Percentiles rank a stretch among this genome's conserved stretches.
Evolutionary conservation across 2,329 filamentous ascomycete species (phyloP).

Genomic region (Talaromyces albobiverticillius): DNA sequence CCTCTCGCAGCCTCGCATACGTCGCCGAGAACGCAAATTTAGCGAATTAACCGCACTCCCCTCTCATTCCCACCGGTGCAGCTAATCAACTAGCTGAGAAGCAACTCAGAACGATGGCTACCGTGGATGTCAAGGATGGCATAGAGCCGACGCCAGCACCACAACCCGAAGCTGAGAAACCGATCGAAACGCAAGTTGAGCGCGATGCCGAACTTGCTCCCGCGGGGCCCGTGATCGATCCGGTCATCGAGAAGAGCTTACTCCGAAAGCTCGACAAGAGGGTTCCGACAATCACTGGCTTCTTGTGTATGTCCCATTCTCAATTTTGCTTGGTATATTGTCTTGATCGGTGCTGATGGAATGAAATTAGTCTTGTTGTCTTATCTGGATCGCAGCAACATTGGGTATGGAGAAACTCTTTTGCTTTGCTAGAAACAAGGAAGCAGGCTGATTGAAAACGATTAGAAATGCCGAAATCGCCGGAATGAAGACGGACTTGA

Average conservation of each 20-base stretch:
- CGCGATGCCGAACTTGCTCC: conserved; percentile 4
- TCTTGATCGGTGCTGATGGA: conserved; percentile 1
- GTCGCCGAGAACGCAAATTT: no score
- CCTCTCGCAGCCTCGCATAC: no score
- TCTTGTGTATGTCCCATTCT: conserved; percentile 33
- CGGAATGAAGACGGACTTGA: conserved; percentile 51
- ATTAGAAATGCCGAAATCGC: conserved; percentile 53
- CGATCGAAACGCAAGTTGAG: conserved; percentile 4
- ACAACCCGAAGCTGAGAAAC: conserved; percentile 3
- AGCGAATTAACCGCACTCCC: no score
- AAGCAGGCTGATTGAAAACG: conserved; percentile 11
- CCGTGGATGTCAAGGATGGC: background rate
- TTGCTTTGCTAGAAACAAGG: background rate
- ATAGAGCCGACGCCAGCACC: background rate
- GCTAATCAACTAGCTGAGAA: background rate
- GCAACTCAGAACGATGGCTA: background rate
- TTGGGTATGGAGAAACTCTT: conserved; percentile 34
- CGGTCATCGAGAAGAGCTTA: conserved; percentile 32
- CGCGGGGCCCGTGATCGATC: conserved; percentile 25
- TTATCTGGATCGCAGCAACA: conserved; percentile 51
- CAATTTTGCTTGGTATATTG: background rate
- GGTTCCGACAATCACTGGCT: conserved; percentile 34
- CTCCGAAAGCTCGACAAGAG: conserved; percentile 36
- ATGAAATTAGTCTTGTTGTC: conserved; percentile 41
- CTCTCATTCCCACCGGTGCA: no score